A percentile compares a stretch with the other conserved stretches of the same genome.
Conservation (phyloP, 306 rosid genomes). For the Fragaria vesca region DNA sequence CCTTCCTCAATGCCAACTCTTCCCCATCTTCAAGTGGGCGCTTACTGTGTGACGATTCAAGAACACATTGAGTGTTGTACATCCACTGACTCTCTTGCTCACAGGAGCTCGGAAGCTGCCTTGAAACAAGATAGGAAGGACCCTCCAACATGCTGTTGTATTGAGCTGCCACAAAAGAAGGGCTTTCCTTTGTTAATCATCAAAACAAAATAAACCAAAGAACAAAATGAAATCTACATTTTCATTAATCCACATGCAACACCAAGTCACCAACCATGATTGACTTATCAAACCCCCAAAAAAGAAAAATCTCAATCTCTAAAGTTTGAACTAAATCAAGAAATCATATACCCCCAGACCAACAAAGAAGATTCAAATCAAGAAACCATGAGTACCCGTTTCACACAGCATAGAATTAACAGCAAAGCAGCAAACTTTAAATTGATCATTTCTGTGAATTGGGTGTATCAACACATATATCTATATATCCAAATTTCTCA, state of each 20-base stretch:
- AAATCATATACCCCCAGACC: background rate
- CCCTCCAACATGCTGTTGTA: constrained; percentile 51
- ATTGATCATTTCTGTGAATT: background rate
- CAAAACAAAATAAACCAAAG: constrained; percentile 29
- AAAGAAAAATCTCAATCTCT: background rate
- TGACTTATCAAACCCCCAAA: background rate
- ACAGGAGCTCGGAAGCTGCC: constrained; percentile 49
- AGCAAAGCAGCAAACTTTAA: background rate
- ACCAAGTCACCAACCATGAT: background rate
- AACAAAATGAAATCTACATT: constrained; percentile 8
- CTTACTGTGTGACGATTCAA: constrained; percentile 46
- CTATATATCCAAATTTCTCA: constrained; percentile 14
- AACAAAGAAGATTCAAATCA: constrained; percentile 14
- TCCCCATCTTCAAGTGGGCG: constrained; percentile 38
- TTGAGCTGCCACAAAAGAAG: constrained; percentile 13
- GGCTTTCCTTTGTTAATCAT: constrained; percentile 18
- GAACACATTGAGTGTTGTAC: constrained; percentile 30
- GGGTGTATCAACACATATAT: background rate
- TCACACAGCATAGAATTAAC: background rate
- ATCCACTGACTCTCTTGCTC: constrained; percentile 60
- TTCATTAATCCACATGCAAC: constrained; percentile 16
- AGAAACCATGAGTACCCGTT: constrained; percentile 16
- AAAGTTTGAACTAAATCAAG: constrained; percentile 9
- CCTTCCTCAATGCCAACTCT: constrained; percentile 32
- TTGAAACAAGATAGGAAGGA: constrained; percentile 48